These are phyloP conservation scores for Boletus insuetus DNA, from an alignment of 768 basidiomycete genomes.

Conservation along the genomic window DNA sequence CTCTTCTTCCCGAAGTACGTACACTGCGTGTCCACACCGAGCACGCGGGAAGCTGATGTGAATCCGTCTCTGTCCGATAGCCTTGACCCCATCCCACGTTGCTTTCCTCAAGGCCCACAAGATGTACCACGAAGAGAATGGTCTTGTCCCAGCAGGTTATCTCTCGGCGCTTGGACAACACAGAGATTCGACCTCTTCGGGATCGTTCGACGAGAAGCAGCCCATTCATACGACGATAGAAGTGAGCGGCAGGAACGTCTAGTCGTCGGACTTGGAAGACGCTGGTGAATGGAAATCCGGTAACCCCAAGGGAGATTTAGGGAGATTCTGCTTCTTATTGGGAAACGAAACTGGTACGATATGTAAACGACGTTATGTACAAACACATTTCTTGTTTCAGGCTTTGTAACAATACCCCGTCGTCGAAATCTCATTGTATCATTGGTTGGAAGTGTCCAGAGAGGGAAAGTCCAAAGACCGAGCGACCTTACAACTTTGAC, in stretches of 20 bases:
- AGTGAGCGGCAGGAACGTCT: slow-evolving; percentile 8
- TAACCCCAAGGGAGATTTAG: background rate
- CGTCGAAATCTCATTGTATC: background rate
- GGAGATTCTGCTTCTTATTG: slow-evolving; percentile 4
- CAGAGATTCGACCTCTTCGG: slow-evolving; percentile 1
- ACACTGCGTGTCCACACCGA: background rate
- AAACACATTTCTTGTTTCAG: slow-evolving; percentile 11
- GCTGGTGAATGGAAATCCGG: background rate
- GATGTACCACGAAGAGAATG: slow-evolving; percentile 25
- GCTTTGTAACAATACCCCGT: background rate
- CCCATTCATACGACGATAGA: background rate
- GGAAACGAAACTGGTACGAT: background rate
- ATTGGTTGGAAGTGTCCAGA: background rate
- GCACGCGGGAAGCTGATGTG: slow-evolving; percentile 9
- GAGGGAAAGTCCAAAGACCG: background rate
- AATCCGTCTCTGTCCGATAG: slow-evolving; percentile 9
- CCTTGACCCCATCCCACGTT: slow-evolving; percentile 22
- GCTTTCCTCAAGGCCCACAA: slow-evolving; percentile 21
- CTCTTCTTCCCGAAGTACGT: slow-evolving; percentile 58
- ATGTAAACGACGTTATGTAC: no score
- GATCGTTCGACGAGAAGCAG: slow-evolving; percentile 13
- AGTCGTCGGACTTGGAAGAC: background rate
- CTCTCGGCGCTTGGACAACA: slow-evolving; percentile 14
- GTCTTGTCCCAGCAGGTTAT: slow-evolving; percentile 21
- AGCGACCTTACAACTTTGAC: slow-evolving; percentile 6